A percentile compares a stretch with the other conserved stretches of the same genome.
Evolutionary conservation across 1,284 basidiomycete species (phyloP).

Genomic region (Cryptococcus sp.): DNA sequence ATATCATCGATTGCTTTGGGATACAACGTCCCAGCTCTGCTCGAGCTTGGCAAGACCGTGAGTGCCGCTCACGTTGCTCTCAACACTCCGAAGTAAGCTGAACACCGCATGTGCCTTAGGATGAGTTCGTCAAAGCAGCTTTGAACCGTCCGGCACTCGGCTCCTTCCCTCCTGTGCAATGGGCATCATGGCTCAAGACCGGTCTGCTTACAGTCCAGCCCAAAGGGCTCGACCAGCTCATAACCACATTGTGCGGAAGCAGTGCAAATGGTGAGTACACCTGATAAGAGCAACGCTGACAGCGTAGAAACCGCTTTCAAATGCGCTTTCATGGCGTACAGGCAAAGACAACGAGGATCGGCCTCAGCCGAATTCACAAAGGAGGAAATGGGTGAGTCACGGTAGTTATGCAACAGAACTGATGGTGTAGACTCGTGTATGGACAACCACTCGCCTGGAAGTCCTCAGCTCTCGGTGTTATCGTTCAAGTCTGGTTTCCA

Average conservation of each 20-base stretch:
- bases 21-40: constrained; percentile 58
- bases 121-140: constrained; percentile 40
- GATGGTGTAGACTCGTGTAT: constrained; percentile 54
- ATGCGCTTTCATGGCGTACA: constrained; percentile 57
- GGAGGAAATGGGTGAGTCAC: constrained; percentile 41
- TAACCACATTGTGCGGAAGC: constrained; percentile 50
- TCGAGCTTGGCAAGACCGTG: constrained; percentile 44
- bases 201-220: constrained; percentile 59
- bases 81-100: constrained; percentile 42
- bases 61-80: constrained; percentile 26
- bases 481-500: constrained; percentile 60
- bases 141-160: constrained; percentile 61
- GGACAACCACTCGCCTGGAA: constrained; percentile 58
- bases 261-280: constrained; percentile 53
- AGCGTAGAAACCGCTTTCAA: constrained; percentile 58
- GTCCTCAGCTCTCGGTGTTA: constrained; percentile 57
- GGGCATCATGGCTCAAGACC: constrained; percentile 54
- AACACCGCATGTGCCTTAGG: constrained; percentile 10
- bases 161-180: constrained; percentile 58
- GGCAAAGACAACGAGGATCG: constrained; percentile 40
- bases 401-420: background rate
- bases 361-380: constrained; percentile 34
- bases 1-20: constrained; percentile 55
- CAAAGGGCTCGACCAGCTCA: constrained; percentile 56
- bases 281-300: constrained; percentile 18